These are phyloP conservation scores for Didymosphaeria variabile DNA, from an alignment of 2,329 filamentous ascomycete species.

Conservation along the genomic window DNA sequence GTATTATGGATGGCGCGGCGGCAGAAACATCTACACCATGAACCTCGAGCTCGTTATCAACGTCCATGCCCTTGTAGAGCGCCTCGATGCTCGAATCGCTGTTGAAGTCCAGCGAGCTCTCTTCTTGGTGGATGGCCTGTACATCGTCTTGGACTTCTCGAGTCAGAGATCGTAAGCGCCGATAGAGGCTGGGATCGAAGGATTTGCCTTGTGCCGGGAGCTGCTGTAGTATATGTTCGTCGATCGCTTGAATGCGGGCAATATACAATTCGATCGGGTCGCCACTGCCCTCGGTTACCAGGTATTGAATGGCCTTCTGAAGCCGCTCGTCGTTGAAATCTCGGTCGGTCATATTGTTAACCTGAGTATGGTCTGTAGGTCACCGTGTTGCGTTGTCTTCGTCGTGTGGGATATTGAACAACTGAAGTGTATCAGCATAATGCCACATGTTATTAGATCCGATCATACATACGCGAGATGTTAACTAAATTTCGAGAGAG, in stretches of 20 bases:
- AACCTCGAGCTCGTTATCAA: background rate
- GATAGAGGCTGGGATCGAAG: slow-evolving; percentile 35
- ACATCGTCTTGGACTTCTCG: slow-evolving; percentile 28
- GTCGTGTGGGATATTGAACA: background rate
- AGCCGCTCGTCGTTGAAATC: slow-evolving; percentile 34
- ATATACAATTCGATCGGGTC: slow-evolving; percentile 31
- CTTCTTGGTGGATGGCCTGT: slow-evolving; percentile 19
- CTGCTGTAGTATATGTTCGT: slow-evolving; percentile 33
- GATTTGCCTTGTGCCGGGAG: slow-evolving; percentile 23
- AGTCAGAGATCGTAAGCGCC: slow-evolving; percentile 30
- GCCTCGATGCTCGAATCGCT: slow-evolving; percentile 21
- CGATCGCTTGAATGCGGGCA: slow-evolving; percentile 36
- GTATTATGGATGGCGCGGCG: too few species aligned
- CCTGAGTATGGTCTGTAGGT: background rate
- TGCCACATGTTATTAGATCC: too few species aligned
- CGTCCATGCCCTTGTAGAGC: slow-evolving; percentile 14
- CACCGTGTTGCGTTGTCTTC: slow-evolving; percentile 1
- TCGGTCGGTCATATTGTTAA: background rate
- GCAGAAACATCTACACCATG: background rate
- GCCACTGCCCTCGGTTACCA: slow-evolving; percentile 30
- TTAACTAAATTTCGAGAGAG: background rate
- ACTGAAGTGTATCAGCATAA: slow-evolving; percentile 5
- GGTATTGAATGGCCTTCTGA: slow-evolving; percentile 39
- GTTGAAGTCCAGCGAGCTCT: slow-evolving; percentile 12
- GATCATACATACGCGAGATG: background rate